Evolutionary conservation across 192 early-diverging fungal species (phyloP), one percentile per base, ranked within the genome.

Genomic region (Chytriomyces sp.): DNA sequence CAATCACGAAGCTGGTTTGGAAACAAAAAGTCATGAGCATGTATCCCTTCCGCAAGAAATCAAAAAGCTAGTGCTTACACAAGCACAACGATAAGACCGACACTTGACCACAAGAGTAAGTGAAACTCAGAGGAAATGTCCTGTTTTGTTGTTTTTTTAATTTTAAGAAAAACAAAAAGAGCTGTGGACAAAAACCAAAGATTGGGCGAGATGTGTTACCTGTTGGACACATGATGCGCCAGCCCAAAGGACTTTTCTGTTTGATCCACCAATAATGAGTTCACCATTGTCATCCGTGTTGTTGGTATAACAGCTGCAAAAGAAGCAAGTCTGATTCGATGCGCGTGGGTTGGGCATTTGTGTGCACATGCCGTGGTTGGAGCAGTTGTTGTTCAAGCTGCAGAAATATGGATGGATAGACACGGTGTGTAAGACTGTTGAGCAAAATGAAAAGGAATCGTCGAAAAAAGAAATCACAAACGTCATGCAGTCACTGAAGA

Each of bases 281-380:
- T 49, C 64, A 18, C 76, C 76, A 45, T 49, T 77, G 68, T 77
- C 67, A 45, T 77, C 76, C 18, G 76, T 77, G 76, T 77, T 77
- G 76, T 77, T 77, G 6, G 76, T 77, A 43, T 70, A 77, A 57
- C 76, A 77, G 43, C 50, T 66, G 67, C 76, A 77, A 59, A 77
- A 77, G 61, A 69, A 77, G 67, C 76, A 77, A 24, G 49, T 70
- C 35, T 77, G 67, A 45, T 77, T 68, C 7, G 57, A 8, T 35
- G 10, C 24, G 8, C 53, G 48, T 45, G 75, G 75, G 44, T 70
- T 77, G 13, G 44, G 10, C 50, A 59, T 23, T 28, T 44, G 16
- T 6, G 57, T 46, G 45, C 76, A 77, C 16, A 46, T 68, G 24
- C 76, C 76, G 48, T 77, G 76, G 45, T 69, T 68, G 23, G 76